Base-by-base conservation (phyloP, 148 eudicot genomes). In the Cornus florida region DNA sequence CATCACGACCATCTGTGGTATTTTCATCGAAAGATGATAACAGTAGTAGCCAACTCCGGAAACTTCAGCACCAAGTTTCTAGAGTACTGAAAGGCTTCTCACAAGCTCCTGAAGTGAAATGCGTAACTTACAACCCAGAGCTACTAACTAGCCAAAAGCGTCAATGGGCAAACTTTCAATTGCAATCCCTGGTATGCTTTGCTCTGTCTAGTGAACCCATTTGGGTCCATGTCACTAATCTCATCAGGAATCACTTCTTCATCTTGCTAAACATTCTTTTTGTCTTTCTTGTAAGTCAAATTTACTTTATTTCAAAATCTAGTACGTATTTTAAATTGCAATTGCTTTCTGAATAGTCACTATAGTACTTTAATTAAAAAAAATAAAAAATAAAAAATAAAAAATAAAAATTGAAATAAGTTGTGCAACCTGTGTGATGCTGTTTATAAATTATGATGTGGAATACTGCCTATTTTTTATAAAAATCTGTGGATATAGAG, bases 141-240 rank as follows among this genome's bases (percentile, higher is more conserved):
- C 88, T 94, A 78, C 79, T 97, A 80, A 97, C 99, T 64, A 97
- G 91, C 84, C 98, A 90, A 84, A 97, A 97, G 86, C 98, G 98
- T 78, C 98, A 94, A 84, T 97, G 99, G 99, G 96, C 99, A 50
- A 92, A 85, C 84, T 91, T 92, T 85, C 99, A 97, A 71, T 79
- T 85, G 81, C 92, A 86, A 78, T 81, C 90, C 65, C 81, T 90
- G 92, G 94, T 89, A 82, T 62, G 78, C 23, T 75, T 35, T 76
- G 48, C 32, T 81, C 64, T 77, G 53, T 81, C 72, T 28, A 68
- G 69, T 77, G 67, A 19, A 53, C 72, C 50, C 72, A 50, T 66
- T 35, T 62, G 16, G 23, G 73, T 57, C 19, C 31, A 10, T 32
- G 24, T 77, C 53, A 31, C 46, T 50, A 5, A 10, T 48, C 28